Conservation (phyloP, 2,329 filamentous ascomycete species). For the Aspergillus fructus region DNA sequence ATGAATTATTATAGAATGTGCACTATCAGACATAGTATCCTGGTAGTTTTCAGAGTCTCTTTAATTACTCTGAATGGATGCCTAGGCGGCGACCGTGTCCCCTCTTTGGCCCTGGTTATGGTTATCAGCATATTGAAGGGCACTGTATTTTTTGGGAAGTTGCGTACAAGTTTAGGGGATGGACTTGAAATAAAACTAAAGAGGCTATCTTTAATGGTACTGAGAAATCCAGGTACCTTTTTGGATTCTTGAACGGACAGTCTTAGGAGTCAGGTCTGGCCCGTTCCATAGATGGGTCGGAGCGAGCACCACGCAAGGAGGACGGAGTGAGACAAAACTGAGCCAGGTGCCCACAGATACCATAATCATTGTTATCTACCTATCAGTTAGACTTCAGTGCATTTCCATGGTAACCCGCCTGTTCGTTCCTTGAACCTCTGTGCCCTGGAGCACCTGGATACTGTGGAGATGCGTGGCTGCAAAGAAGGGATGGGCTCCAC, state of each 20-base stretch:
- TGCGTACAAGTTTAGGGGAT: background rate
- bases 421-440: too few species aligned
- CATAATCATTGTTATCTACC: background rate
- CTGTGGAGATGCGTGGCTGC: background rate
- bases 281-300: too few species aligned
- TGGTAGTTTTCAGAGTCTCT: slow-evolving; percentile 2
- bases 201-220: too few species aligned
- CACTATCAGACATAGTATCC: slow-evolving; percentile 5
- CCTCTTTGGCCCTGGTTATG: background rate
- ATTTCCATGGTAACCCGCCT: background rate
- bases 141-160: background rate
- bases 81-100: background rate
- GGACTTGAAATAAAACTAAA: too few species aligned
- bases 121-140: background rate
- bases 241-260: background rate
- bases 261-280: background rate
- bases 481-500: background rate
- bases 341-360: background rate
- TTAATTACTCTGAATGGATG: background rate
- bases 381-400: background rate
- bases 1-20: slow-evolving; percentile 6
- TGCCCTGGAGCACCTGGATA: background rate
- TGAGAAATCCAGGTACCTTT: too few species aligned
- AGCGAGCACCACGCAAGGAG: background rate
- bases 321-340: background rate